Conservation (phyloP, 1,139 yeast genomes). For the Geotrichum candidum region DNA sequence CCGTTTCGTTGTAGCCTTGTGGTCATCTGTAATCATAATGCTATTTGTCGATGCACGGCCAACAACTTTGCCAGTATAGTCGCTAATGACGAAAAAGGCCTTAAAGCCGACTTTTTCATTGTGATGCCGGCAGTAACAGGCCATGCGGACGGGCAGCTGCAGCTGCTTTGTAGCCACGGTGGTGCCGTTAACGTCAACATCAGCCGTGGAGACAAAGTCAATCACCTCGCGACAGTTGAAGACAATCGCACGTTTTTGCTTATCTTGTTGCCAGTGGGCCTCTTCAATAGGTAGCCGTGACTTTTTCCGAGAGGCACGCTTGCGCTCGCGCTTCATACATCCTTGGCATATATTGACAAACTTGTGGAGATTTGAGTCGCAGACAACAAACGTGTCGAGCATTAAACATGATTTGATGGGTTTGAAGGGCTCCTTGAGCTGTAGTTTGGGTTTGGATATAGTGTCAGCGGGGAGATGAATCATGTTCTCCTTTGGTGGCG, state of each 20-base stretch:
- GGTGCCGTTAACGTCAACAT: constrained; percentile 31
- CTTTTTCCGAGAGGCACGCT: constrained; percentile 75
- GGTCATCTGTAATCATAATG: constrained; percentile 88
- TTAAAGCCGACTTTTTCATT: constrained; percentile 72
- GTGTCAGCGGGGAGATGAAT: constrained; percentile 77
- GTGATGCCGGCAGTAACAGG: constrained; percentile 94
- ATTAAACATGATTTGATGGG: constrained; percentile 28
- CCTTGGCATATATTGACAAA: constrained; percentile 77
- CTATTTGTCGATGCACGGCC: constrained; percentile 68
- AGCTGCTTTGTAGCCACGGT: constrained; percentile 35
- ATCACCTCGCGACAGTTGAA: constrained; percentile 83
- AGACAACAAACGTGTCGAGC: constrained; percentile 36
- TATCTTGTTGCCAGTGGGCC: constrained; percentile 66
- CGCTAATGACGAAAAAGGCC: constrained; percentile 59
- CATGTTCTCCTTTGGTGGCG: constrained; percentile 64
- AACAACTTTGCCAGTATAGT: constrained; percentile 53
- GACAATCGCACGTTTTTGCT: constrained; percentile 73
- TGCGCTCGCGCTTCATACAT: constrained; percentile 83
- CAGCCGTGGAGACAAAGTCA: constrained; percentile 52
- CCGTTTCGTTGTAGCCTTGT: constrained; percentile 43
- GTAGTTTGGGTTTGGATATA: constrained; percentile 75
- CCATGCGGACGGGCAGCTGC: constrained; percentile 74
- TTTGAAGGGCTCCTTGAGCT: constrained; percentile 40
- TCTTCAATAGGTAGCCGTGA: constrained; percentile 57
- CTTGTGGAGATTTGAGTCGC: constrained; percentile 33